A percentile compares a stretch with the other conserved stretches of the same genome.
phyloP scores from a whole-genome alignment of 2,329 filamentous ascomycete genomes.

The Arthroderma sp. region DNA sequence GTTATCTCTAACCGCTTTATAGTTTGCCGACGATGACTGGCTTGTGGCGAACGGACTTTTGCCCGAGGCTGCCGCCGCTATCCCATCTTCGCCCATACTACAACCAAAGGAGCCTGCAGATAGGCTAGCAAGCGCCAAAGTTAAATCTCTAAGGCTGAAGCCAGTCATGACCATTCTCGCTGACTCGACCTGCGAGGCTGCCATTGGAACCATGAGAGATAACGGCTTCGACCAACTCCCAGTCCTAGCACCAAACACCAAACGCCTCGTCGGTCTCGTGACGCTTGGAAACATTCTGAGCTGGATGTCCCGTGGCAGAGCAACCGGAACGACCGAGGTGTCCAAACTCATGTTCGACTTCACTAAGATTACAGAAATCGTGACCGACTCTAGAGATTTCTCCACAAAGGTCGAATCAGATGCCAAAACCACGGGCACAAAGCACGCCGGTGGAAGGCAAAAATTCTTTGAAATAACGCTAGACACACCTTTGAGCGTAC shows the following conservation, averaged over 20 bases:
- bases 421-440: slow-evolving; percentile 17
- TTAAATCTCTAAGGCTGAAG: slow-evolving; percentile 74
- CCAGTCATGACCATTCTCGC: slow-evolving; percentile 76
- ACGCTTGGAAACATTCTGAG: slow-evolving; percentile 90
- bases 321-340: slow-evolving; percentile 59
- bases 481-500: slow-evolving; percentile 67
- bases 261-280: slow-evolving; percentile 74
- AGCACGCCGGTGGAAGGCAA: slow-evolving; percentile 29
- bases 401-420: background rate
- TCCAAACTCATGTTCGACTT: slow-evolving; percentile 96
- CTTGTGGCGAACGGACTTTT: slow-evolving; percentile 90
- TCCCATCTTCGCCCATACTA: slow-evolving; percentile 18
- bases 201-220: slow-evolving; percentile 96
- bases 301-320: slow-evolving; percentile 74
- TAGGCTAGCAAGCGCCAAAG: slow-evolving; percentile 63
- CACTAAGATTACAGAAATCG: slow-evolving; percentile 68
- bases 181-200: slow-evolving; percentile 61
- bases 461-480: slow-evolving; percentile 90
- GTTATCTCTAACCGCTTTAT: background rate
- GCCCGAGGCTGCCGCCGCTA: slow-evolving; percentile 39
- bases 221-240: slow-evolving; percentile 97
- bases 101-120: slow-evolving; percentile 39
- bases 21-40: slow-evolving; percentile 98
- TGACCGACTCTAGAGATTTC: slow-evolving; percentile 64
- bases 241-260: slow-evolving; percentile 57